Base-by-base conservation (phyloP, 257 asterid species). In the Solanum acaule region DNA sequence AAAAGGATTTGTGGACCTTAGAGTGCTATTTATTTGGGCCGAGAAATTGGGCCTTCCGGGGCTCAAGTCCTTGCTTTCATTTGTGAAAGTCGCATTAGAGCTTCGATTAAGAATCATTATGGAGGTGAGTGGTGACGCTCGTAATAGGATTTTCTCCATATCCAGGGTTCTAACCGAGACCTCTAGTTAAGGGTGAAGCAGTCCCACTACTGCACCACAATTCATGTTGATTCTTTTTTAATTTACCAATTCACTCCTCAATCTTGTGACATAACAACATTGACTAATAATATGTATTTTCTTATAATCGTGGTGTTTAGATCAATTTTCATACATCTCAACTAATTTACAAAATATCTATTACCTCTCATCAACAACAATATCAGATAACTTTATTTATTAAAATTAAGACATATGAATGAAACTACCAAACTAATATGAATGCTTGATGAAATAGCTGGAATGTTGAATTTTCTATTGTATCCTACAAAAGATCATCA, bases 91-190 rank as follows among this genome's bases (percentile, higher is more conserved):
- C 49, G 15, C 5, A 42, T 42, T 42, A 42, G 49, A 11, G 49
- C 49, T 42, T 42, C 15, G 49, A 42, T 42, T 42, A 42, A 42
- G 49, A 42, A 42, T 42, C 49, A 11, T 11, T 42, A 42, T 4
- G 15, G 49, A 0, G 49, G 49, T 42, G 49, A 42, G 15, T 42
- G 25, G 25, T 20, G 67, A 8, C 5, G 5, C 67, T 59, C 25
- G 0, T 1, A 59, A 20, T 1, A 59, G 0, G 0, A 59, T 59
- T 59, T 59, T 59, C 1, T 59, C 2, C 67, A 20, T 59, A 20
- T 9, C 0, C 0, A 59, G 11, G 4, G 5, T 1, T 56, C 2
- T 1, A 59, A 59, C 0, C 5, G 2, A 59, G 0, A 59, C 2
- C 0, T 59, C 25, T 8, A 20, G 4, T 20, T 49, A 49, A 15